Percentiles rank a stretch among this genome's conserved stretches.
These are phyloP conservation scores for Triangularia verruculosa DNA, from an alignment of 2,329 filamentous ascomycete genomes.

Conservation along the genomic window DNA sequence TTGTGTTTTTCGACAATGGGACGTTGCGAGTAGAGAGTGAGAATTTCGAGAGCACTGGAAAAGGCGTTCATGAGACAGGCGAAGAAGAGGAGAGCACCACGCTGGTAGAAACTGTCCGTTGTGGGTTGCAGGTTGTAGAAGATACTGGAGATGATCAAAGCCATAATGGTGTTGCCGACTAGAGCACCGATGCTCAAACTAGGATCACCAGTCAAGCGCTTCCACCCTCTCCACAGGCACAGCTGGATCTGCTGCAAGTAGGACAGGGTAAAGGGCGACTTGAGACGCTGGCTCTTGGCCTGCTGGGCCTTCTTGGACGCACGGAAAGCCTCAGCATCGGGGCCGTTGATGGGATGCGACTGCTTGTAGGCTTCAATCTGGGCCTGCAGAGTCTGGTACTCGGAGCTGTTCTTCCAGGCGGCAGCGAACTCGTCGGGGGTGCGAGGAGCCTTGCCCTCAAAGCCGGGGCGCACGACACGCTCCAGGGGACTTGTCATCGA, in stretches of 20 bases:
- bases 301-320: constrained; percentile 53
- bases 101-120: constrained; percentile 73
- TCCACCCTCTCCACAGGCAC: constrained; percentile 78
- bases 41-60: constrained; percentile 74
- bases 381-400: constrained; percentile 49
- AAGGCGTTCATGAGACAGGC: constrained; percentile 85
- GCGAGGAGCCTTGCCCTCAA: constrained; percentile 53
- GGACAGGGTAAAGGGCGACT: constrained; percentile 81
- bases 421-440: constrained; percentile 61
- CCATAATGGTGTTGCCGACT: constrained; percentile 71
- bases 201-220: constrained; percentile 72
- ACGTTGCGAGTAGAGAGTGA: constrained; percentile 83
- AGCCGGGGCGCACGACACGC: constrained; percentile 54
- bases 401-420: constrained; percentile 54
- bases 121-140: constrained; percentile 70
- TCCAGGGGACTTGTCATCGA: constrained; percentile 63
- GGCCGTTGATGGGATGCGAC: constrained; percentile 51
- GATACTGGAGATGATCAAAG: constrained; percentile 73
- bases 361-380: constrained; percentile 57
- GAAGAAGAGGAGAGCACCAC: constrained; percentile 82
- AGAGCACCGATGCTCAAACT: constrained; percentile 67
- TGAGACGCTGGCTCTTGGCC: constrained; percentile 56
- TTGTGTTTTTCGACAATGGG: constrained; percentile 89
- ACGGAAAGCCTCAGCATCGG: constrained; percentile 57
- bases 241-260: constrained; percentile 71